Evolutionary conservation across 129 eudicot species (phyloP).

Genomic region (Escallonia herrerae): DNA sequence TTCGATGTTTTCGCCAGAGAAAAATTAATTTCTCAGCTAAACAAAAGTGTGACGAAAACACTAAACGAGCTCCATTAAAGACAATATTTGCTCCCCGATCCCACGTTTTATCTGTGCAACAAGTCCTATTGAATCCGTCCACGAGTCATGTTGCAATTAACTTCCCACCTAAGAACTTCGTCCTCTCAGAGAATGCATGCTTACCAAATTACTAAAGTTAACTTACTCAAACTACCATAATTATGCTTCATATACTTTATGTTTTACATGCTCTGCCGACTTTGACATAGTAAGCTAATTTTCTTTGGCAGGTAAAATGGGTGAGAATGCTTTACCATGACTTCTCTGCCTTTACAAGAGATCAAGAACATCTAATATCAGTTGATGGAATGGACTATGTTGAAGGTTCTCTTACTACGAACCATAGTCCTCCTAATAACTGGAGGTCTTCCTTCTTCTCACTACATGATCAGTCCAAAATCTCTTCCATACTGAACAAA

Average conservation of each 20-base stretch:
- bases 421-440: conserved; percentile 14
- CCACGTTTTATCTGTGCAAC: not conserved
- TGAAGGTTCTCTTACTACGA: conserved; percentile 27
- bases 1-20: no score
- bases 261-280: no score
- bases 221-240: not conserved
- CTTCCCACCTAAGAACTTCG: not conserved
- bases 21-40: not conserved
- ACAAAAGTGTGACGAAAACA: not conserved
- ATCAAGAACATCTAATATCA: conserved; percentile 35
- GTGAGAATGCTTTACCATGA: conserved; percentile 20
- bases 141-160: not conserved
- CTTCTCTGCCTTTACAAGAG: conserved; percentile 26
- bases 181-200: not conserved
- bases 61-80: not conserved
- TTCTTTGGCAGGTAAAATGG: conserved; percentile 32
- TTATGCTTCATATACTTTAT: no score
- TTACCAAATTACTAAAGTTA: not conserved
- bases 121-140: not conserved
- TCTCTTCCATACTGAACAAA: conserved; percentile 9
- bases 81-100: not conserved
- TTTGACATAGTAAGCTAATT: not conserved
- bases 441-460: conserved; percentile 3
- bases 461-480: conserved; percentile 11
- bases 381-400: conserved; percentile 24